A percentile compares a stretch with the other conserved stretches of the same genome.
These are phyloP conservation scores for Ceratocystis albifundus DNA, from an alignment of 2,329 filamentous ascomycete genomes.

Conservation along the genomic window DNA sequence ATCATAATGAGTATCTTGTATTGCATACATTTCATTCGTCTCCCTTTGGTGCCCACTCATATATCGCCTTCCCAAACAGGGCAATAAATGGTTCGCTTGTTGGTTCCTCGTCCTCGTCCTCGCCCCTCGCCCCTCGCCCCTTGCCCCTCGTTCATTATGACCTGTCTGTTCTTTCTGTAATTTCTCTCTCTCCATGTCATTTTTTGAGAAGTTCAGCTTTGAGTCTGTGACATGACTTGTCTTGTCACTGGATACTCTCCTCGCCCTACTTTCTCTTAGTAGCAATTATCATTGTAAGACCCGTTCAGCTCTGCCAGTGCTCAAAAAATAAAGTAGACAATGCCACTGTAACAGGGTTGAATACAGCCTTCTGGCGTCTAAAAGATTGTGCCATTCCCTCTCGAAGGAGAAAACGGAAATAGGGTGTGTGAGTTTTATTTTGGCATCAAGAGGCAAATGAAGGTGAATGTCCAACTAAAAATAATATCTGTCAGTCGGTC, in stretches of 20 bases:
- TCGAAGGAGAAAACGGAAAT: neutral
- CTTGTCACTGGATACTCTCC: neutral
- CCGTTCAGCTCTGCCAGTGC: neutral
- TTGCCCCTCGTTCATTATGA: neutral
- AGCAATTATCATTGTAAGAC: neutral
- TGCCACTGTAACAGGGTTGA: neutral
- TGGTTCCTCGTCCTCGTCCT: too few species aligned
- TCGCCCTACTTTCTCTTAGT: neutral
- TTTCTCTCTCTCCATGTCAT: neutral
- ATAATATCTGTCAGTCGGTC: neutral
- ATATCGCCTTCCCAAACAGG: neutral
- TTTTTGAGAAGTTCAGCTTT: slow-evolving; percentile 2
- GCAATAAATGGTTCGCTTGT: neutral
- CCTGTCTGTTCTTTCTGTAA: neutral
- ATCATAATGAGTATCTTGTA: neutral
- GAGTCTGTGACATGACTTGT: slow-evolving; percentile 1
- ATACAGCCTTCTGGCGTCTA: neutral
- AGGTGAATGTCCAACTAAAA: neutral
- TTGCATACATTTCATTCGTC: neutral
- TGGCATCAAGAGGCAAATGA: too few species aligned
- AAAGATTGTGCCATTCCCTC: neutral
- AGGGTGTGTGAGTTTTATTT: neutral
- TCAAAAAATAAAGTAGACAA: neutral
- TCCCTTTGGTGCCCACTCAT: neutral
- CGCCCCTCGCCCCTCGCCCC: neutral